Conservation (phyloP, 176 grass and related monocot genomes). For the Oryza nivara region DNA sequence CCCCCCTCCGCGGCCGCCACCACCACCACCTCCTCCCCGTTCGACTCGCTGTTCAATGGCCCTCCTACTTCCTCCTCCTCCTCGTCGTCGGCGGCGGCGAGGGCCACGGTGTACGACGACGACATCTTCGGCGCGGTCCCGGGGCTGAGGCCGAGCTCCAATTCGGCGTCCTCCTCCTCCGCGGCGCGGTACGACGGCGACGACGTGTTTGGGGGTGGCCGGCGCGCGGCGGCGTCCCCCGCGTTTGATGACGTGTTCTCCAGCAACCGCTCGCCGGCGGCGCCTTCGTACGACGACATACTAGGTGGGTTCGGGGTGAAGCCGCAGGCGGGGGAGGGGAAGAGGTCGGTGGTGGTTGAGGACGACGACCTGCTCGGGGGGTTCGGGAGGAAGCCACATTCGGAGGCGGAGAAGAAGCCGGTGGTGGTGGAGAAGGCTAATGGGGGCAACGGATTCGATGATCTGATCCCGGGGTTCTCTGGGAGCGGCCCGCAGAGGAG, state of each 20-base stretch:
- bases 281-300: constrained; percentile 62
- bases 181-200: constrained; percentile 49
- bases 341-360: constrained; percentile 32
- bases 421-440: constrained; percentile 9
- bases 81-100: not conserved
- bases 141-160: constrained; percentile 30
- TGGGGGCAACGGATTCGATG: constrained; percentile 53
- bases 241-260: constrained; percentile 72
- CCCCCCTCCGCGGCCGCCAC: constrained; percentile 11
- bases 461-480: constrained; percentile 80
- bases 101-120: constrained; percentile 47
- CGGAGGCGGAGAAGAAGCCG: constrained; percentile 35
- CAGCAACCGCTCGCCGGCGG: constrained; percentile 28
- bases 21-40: constrained; percentile 30
- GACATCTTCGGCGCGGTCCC: constrained; percentile 52
- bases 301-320: constrained; percentile 59
- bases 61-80: not conserved
- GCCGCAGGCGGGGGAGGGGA: constrained; percentile 34
- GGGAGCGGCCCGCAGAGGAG: constrained; percentile 43
- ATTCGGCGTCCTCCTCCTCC: constrained; percentile 27
- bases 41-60: constrained; percentile 52
- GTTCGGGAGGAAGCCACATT: constrained; percentile 43
- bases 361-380: constrained; percentile 71
- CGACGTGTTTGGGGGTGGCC: constrained; percentile 46
- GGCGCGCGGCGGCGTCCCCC: constrained; percentile 25